Conservation (phyloP, 2,329 filamentous ascomycete species). For the Exutisphaerella laricina region DNA sequence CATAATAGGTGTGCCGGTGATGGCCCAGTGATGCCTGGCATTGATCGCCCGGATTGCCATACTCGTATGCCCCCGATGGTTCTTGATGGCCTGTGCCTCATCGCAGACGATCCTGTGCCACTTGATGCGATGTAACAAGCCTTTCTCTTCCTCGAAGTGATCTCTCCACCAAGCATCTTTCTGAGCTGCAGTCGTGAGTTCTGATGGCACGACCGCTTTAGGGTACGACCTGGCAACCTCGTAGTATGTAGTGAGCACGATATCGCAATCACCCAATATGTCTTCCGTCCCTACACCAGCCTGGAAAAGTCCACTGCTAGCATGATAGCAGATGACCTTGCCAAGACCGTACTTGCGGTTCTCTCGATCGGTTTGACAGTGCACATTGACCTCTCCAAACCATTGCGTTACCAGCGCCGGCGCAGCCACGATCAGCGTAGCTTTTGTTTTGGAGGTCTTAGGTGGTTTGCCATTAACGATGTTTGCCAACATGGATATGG, state of each 20-base stretch:
- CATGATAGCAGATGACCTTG: slow-evolving; percentile 15
- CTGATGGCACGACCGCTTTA: slow-evolving; percentile 34
- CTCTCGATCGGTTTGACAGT: slow-evolving; percentile 14
- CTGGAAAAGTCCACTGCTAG: slow-evolving; percentile 11
- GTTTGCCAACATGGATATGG: slow-evolving; percentile 56
- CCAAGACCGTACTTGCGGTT: slow-evolving; percentile 22
- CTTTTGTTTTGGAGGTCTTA: slow-evolving; percentile 18
- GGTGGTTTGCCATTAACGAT: slow-evolving; percentile 38
- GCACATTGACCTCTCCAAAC: slow-evolving; percentile 27
- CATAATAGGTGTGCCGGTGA: slow-evolving; percentile 42
- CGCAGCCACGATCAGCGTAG: slow-evolving; percentile 42
- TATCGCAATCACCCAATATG: slow-evolving; percentile 19
- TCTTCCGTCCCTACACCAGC: slow-evolving; percentile 5
- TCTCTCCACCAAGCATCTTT: slow-evolving; percentile 39
- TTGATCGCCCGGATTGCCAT: slow-evolving; percentile 42
- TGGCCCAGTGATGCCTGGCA: slow-evolving; percentile 38
- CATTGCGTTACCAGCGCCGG: slow-evolving; percentile 40
- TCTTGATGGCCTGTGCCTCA: slow-evolving; percentile 96
- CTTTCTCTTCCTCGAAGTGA: slow-evolving; percentile 31
- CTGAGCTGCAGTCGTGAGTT: slow-evolving; percentile 34
- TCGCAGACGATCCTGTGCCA: slow-evolving; percentile 66
- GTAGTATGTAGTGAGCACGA: slow-evolving; percentile 40
- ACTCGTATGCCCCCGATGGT: slow-evolving; percentile 38
- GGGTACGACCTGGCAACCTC: slow-evolving; percentile 42
- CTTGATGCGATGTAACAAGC: slow-evolving; percentile 36